Percentiles rank a stretch among this genome's conserved stretches.
Evolutionary conservation across 1,284 basidiomycete species (phyloP).

Genomic region (Ganoderma meredithae): DNA sequence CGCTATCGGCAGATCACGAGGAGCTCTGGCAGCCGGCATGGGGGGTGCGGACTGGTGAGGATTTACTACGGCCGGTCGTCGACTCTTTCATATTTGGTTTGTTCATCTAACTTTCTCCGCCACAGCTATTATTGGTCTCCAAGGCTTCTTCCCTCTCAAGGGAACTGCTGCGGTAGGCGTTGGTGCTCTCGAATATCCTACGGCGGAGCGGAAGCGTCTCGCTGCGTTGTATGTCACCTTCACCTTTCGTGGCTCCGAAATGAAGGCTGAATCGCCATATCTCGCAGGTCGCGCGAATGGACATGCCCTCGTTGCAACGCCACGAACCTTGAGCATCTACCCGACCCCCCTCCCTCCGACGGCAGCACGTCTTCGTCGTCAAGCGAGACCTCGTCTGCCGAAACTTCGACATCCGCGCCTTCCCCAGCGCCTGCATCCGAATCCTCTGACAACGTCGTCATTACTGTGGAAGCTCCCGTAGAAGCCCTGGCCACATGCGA

Average conservation of each 20-base stretch:
- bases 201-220: slow-evolving; percentile 81
- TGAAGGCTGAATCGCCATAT: slow-evolving; percentile 18
- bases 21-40: slow-evolving; percentile 97
- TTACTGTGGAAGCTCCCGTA: background rate
- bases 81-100: slow-evolving; percentile 17
- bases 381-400: slow-evolving; percentile 17
- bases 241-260: slow-evolving; percentile 3
- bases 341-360: slow-evolving; percentile 57
- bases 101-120: slow-evolving; percentile 13
- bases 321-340: slow-evolving; percentile 73
- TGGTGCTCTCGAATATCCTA: slow-evolving; percentile 86
- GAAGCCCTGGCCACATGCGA: slow-evolving; percentile 3
- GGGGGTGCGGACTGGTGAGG: slow-evolving; percentile 91
- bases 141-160: slow-evolving; percentile 90
- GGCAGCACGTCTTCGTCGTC: slow-evolving; percentile 13
- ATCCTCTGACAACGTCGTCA: background rate
- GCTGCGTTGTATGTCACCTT: slow-evolving; percentile 70
- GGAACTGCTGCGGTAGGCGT: slow-evolving; percentile 92
- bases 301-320: slow-evolving; percentile 78
- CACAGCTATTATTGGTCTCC: slow-evolving; percentile 87
- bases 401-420: slow-evolving; percentile 11
- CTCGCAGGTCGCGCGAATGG: slow-evolving; percentile 81
- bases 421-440: slow-evolving; percentile 13
- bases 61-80: slow-evolving; percentile 6
- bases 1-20: slow-evolving; percentile 69